Conservation (phyloP, 2,329 filamentous ascomycete species). For the Aspergillus eucalypticola region DNA sequence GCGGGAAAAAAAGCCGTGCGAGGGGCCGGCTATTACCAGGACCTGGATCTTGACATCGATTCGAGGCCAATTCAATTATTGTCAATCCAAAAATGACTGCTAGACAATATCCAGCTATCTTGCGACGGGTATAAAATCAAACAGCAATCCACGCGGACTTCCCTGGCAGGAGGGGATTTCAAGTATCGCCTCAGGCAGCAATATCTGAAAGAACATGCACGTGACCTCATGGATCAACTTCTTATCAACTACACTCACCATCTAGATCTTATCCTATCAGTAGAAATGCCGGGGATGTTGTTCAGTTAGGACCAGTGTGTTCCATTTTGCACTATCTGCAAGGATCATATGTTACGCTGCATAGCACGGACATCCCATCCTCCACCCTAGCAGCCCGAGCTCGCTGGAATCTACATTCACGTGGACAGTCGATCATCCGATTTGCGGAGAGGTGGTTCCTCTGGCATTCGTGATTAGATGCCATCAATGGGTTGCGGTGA, state of each 20-base stretch:
- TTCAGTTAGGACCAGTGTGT: not conserved
- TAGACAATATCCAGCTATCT: not conserved
- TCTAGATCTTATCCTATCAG: not conserved
- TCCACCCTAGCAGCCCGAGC: not conserved
- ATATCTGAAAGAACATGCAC: not conserved
- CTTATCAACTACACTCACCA: too few relatives aligned
- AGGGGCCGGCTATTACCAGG: not conserved
- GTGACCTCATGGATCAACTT: not conserved
- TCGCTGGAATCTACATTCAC: not conserved
- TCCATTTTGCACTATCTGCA: not conserved
- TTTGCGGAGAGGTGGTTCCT: not conserved
- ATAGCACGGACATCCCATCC: not conserved
- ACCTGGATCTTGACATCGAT: not conserved
- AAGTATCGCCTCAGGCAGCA: not conserved
- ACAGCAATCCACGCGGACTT: not conserved
- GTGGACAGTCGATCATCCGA: not conserved
- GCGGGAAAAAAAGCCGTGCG: conserved; percentile 4
- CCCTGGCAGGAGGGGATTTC: not conserved
- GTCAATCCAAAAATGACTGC: too few relatives aligned
- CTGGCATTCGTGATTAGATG: not conserved
- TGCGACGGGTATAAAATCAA: not conserved
- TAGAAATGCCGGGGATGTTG: not conserved
- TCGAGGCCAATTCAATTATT: not conserved
- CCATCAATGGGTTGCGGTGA: not conserved
- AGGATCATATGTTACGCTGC: not conserved